Base-by-base conservation (phyloP, 371 early-diverging fungal genomes). In the Actinomucor elegans region DNA sequence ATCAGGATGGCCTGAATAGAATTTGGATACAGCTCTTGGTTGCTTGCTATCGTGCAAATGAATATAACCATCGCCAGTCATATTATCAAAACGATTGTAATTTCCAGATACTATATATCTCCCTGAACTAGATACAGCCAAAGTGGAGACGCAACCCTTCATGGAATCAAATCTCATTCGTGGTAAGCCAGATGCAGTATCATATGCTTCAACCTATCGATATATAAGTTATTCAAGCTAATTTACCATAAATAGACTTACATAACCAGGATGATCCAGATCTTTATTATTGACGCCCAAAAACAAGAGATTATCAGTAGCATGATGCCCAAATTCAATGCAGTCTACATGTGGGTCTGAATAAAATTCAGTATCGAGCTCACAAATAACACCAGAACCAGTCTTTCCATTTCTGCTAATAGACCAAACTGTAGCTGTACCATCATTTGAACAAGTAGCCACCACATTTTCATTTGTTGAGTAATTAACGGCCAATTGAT, bases 361-460 rank as follows among this genome's bases (percentile, higher is more conserved):
- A 14, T 56, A 48, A 21, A 54, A 52, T 11, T 47, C 34, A 6
- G 18, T 26, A 15, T 55, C 49, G 14, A 63, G n/a, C 14, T 64
- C 65, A 36, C 71, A 71, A n/a, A 58, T 35, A 7, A 33, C 14
- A 3, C 75, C 75, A 6, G 41, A 29, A 0, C 75, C 75, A 0
- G 40, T 60, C 34, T 60, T 67, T 1, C 72, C 75, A 9, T 43
- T 40, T 18, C 14, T 27, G 14, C 51, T 50, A n/a, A 75, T 26
- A 17, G 33, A 27, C 75, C 75, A 75, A 14, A 75, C 52, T 9
- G 65, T 66, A 1, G 69, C 72, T 33, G 63, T 51, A 0, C 75
- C 75, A 43, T 75, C 75, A 17, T 46, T 61, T 0, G 72, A 71
- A 23, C 64, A 64, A 9, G 67, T 63, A 0, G 72, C 75, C 0